Conservation (phyloP, 1,284 basidiomycete genomes). For the Trametes hirsuta region DNA sequence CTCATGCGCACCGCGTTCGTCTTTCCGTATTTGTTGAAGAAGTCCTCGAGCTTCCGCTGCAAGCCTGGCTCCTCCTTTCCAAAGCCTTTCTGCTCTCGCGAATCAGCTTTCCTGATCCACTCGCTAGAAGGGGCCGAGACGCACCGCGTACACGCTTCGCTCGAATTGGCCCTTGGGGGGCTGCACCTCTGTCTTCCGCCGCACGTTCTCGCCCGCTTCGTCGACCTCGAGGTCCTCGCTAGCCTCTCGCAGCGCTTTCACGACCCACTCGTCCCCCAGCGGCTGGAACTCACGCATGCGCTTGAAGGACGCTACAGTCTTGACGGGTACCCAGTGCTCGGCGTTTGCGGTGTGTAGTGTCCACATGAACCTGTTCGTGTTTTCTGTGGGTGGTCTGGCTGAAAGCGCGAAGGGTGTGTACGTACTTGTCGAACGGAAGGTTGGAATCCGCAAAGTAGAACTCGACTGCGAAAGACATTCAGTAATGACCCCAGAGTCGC, state of each 20-base stretch:
- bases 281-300: slow-evolving; percentile 82
- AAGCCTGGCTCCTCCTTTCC: slow-evolving; percentile 72
- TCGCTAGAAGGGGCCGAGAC: slow-evolving; percentile 35
- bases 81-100: slow-evolving; percentile 80
- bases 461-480: slow-evolving; percentile 63
- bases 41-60: slow-evolving; percentile 82
- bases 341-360: slow-evolving; percentile 75
- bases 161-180: slow-evolving; percentile 78
- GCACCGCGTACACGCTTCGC: slow-evolving; percentile 82
- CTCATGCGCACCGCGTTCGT: slow-evolving; percentile 90
- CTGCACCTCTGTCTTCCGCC: slow-evolving; percentile 72
- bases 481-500: not conserved
- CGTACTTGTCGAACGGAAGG: slow-evolving; percentile 91
- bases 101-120: not conserved
- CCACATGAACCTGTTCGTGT: slow-evolving; percentile 88
- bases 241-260: slow-evolving; percentile 57
- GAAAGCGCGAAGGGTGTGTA: not conserved
- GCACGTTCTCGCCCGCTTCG: slow-evolving; percentile 72
- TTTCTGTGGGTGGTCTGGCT: not conserved
- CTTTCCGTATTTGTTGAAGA: slow-evolving; percentile 83
- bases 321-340: slow-evolving; percentile 91
- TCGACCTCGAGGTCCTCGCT: slow-evolving; percentile 80
- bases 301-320: slow-evolving; percentile 93
- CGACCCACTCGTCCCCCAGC: slow-evolving; percentile 68
- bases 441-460: slow-evolving; percentile 99